phyloP scores from a whole-genome alignment of 2,329 filamentous ascomycete genomes.

The Trichoderma polysporum region DNA sequence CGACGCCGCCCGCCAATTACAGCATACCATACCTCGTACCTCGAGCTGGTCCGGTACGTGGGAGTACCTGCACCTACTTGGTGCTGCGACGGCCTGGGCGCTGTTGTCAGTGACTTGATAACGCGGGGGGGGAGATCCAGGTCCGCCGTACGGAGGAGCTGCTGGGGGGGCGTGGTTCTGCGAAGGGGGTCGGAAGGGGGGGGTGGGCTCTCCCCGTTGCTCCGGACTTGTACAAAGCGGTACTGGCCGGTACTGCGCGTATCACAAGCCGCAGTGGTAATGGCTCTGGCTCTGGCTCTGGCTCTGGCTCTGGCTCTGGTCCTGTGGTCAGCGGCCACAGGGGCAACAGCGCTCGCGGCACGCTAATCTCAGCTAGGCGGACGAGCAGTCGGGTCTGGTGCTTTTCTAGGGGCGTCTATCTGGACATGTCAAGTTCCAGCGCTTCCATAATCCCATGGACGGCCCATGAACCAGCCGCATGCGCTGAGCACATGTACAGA shows the following conservation, averaged over 20 bases:
- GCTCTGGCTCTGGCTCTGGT: not conserved
- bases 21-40: not conserved
- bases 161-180: slow-evolving; percentile 14
- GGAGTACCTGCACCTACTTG: slow-evolving; percentile 1
- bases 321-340: slow-evolving; percentile 18
- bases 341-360: slow-evolving; percentile 8
- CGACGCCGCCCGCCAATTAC: slow-evolving; percentile 12
- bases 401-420: not conserved
- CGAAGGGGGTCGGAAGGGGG: not conserved
- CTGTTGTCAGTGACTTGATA: slow-evolving; percentile 20
- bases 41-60: not conserved
- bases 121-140: slow-evolving; percentile 7
- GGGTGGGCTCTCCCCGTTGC: not conserved
- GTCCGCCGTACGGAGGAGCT: slow-evolving; percentile 2
- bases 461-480: not conserved
- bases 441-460: not conserved
- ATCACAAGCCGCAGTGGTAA: not conserved
- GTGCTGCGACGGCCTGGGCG: slow-evolving; percentile 4
- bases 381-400: not conserved
- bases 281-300: not conserved
- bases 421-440: not conserved
- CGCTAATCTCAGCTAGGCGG: slow-evolving; percentile 21
- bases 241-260: not conserved
- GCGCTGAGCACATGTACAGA: not conserved
- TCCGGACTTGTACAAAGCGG: not conserved